phyloP scores from a whole-genome alignment of 768 basidiomycete species.

The Collybia mongolica region DNA sequence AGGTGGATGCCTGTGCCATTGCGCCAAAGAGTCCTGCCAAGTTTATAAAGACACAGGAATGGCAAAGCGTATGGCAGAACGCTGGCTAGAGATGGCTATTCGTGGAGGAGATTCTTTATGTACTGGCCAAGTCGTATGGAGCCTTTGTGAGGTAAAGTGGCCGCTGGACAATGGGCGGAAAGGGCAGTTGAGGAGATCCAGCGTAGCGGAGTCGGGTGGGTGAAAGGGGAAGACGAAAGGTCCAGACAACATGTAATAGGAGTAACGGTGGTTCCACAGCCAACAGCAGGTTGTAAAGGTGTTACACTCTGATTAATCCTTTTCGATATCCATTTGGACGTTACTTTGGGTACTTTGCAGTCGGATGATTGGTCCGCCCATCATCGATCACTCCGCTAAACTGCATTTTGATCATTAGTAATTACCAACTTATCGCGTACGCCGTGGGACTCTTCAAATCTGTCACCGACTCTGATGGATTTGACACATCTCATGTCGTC shows the following conservation, averaged over 20 bases:
- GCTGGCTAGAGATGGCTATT: constrained; percentile 5
- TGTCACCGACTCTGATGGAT: constrained; percentile 9
- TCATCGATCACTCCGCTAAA: not conserved
- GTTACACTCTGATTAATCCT: constrained; percentile 10
- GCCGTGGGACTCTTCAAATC: constrained; percentile 2
- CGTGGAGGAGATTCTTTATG: not conserved
- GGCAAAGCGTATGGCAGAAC: constrained; percentile 6
- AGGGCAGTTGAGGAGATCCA: not conserved
- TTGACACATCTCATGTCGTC: constrained; percentile 1
- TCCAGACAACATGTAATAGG: not conserved
- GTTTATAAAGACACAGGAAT: constrained; percentile 13
- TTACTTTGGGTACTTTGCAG: not conserved
- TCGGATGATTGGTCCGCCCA: not conserved
- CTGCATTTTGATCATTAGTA: constrained; percentile 10
- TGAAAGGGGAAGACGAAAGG: constrained; percentile 4
- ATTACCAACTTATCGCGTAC: not conserved
- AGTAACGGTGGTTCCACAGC: not conserved
- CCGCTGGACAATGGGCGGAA: constrained; percentile 2
- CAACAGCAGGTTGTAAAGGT: constrained; percentile 1
- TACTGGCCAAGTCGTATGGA: constrained; percentile 3
- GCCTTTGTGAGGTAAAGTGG: not conserved
- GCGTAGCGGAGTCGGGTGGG: constrained; percentile 1
- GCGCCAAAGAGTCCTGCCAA: constrained; percentile 3
- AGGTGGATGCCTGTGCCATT: constrained; percentile 10
- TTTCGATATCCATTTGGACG: constrained; percentile 11